Base-by-base conservation (phyloP, 2,329 filamentous ascomycete species). In the Stemphylium lycopersici region DNA sequence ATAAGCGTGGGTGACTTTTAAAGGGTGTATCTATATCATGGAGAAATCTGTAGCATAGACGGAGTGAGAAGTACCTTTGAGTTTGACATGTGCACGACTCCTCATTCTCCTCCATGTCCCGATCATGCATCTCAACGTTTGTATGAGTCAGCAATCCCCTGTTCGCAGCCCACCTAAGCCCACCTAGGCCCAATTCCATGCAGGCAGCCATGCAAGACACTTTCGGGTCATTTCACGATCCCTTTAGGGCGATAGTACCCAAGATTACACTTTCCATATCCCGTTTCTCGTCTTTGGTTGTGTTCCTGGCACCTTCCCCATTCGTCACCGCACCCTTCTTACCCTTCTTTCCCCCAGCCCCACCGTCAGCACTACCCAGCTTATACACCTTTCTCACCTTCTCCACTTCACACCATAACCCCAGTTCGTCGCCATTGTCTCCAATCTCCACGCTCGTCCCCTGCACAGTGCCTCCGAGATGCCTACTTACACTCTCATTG, bases 301-400 rank as follows among this genome's bases (percentile, higher is more conserved):
- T 76, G 7, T 80, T 73, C 15, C 49, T 16, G 15, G 36, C 12
- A 24, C 31, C 37, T 13, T 31, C 43, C 16, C 60, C 67, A 41
- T 66, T 61, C 13, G 50, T 56, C 8, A 34, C 53, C 7, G 78
- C 52, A 2, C 85, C 62, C 52, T 63, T 70, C 49, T 59, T 65
- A 15, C 50, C 62, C 48, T 59, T 64, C 43, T 46, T 63, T 43
- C 80, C 18, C 31, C 4, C 26, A 20, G 34, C 36, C 7, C 24
- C 82, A 41, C 78, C 76, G n/a, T 85, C 71, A 6, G 82, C 80
- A 58, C 51, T 49, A 32, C 89, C 89, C 26, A 97, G 77, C 73
- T 96, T 96, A 77, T 97, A 97, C 59, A 90, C 87, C 77, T 96
- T 97, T 69, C 85, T 86, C 29, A 97, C 84, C 68, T 87, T 88